These are phyloP conservation scores for Pezicula carpinea DNA, from an alignment of 2,329 filamentous ascomycete genomes.

Conservation along the genomic window DNA sequence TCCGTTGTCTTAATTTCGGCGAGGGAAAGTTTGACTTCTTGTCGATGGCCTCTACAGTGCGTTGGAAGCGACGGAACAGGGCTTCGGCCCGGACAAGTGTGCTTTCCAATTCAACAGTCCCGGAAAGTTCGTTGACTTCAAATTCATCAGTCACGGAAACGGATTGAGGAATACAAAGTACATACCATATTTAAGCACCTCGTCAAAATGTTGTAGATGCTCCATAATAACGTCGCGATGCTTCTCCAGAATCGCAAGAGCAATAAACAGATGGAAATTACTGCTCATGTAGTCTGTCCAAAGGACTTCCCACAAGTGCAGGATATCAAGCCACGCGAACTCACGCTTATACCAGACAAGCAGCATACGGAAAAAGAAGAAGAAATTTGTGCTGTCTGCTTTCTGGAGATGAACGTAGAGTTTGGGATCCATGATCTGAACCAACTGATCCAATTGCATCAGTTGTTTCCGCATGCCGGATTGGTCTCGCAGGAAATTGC, in stretches of 20 bases:
- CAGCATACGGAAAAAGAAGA: slow-evolving; percentile 99
- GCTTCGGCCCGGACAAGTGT: slow-evolving; percentile 84
- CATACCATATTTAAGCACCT: slow-evolving; percentile 92
- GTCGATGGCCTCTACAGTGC: slow-evolving; percentile 85
- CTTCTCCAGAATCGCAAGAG: slow-evolving; percentile 90
- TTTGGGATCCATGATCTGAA: slow-evolving; percentile 94
- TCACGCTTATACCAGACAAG: slow-evolving; percentile 99
- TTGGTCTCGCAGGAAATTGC: slow-evolving; percentile 93
- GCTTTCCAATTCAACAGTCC: slow-evolving; percentile 83
- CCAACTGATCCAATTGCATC: slow-evolving; percentile 84
- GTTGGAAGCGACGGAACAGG: slow-evolving; percentile 82
- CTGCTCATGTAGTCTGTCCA: slow-evolving; percentile 92
- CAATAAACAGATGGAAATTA: slow-evolving; percentile 92
- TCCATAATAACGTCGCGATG: slow-evolving; percentile 95
- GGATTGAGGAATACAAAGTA: slow-evolving; percentile 11
- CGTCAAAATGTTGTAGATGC: slow-evolving; percentile 90
- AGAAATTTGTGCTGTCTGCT: slow-evolving; percentile 96
- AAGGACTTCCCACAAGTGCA: slow-evolving; percentile 84
- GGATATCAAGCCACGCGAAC: slow-evolving; percentile 82
- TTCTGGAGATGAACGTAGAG: slow-evolving; percentile 86
- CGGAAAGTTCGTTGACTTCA: slow-evolving; percentile 87
- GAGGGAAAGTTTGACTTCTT: slow-evolving; percentile 82
- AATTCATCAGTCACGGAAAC: slow-evolving; percentile 2
- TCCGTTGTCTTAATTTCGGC: slow-evolving; percentile 34
- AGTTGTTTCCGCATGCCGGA: slow-evolving; percentile 94